A percentile compares a stretch with the other conserved stretches of the same genome.
Conservation (phyloP, 73 alveolate genomes). For the Tetrahymena malaccensis region DNA sequence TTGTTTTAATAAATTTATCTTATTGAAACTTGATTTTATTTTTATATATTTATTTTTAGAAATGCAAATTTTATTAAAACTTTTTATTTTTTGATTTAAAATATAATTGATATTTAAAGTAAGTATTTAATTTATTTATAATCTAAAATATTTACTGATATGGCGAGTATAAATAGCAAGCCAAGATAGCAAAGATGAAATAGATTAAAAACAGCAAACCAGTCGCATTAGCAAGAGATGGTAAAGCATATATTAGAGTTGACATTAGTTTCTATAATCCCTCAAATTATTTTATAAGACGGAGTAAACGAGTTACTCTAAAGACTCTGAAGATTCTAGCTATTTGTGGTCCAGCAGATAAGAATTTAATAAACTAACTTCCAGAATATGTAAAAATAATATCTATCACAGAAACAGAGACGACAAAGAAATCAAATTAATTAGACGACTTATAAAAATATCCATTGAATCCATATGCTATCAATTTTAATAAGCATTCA, state of each 20-base stretch:
- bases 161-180: constrained; percentile 69
- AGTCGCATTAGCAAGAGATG: constrained; percentile 85
- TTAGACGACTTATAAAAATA: constrained; percentile 68
- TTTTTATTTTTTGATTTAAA: too few species aligned
- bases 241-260: constrained; percentile 78
- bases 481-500: constrained; percentile 55
- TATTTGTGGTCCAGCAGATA: constrained; percentile 51
- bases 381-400: constrained; percentile 48
- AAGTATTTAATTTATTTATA: too few species aligned
- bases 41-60: too few species aligned
- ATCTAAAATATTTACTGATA: neutral
- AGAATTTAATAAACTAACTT: constrained; percentile 42
- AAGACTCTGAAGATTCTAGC: constrained; percentile 52
- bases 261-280: constrained; percentile 56
- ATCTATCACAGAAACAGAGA: constrained; percentile 62
- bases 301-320: constrained; percentile 58
- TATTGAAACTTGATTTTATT: too few species aligned
- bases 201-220: constrained; percentile 72
- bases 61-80: too few species aligned
- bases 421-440: constrained; percentile 74
- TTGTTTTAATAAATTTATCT: too few species aligned
- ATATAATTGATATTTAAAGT: neutral
- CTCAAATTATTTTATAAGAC: constrained; percentile 57
- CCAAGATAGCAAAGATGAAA: constrained; percentile 87
- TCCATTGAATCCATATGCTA: constrained; percentile 58